Conservation (phyloP, 805 yeast species). For the Ogataea methanolica region DNA sequence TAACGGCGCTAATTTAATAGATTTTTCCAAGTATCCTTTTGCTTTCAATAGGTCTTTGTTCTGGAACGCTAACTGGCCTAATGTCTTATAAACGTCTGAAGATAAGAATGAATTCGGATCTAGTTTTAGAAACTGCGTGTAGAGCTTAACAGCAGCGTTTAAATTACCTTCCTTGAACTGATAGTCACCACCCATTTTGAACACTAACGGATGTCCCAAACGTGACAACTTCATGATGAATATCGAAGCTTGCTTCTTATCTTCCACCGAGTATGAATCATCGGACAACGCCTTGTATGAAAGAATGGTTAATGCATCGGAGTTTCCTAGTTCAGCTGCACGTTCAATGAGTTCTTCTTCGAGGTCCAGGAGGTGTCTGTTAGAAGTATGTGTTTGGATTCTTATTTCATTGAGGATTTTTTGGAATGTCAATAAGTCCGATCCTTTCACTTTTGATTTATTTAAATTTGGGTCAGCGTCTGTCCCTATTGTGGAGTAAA, state of each 20-base stretch:
- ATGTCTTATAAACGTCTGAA: slow-evolving; percentile 65
- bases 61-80: slow-evolving; percentile 60
- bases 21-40: slow-evolving; percentile 52
- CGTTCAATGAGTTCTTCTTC: slow-evolving; percentile 74
- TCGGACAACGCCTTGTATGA: slow-evolving; percentile 58
- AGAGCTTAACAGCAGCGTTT: slow-evolving; percentile 56
- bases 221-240: slow-evolving; percentile 56
- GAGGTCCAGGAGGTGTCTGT: slow-evolving; percentile 50
- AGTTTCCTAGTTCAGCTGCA: slow-evolving; percentile 80
- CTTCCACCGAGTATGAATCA: slow-evolving; percentile 38
- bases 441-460: slow-evolving; percentile 36
- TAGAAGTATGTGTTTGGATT: slow-evolving; percentile 52
- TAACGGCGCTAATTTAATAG: slow-evolving; percentile 56
- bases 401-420: slow-evolving; percentile 60
- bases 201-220: slow-evolving; percentile 64
- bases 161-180: slow-evolving; percentile 46
- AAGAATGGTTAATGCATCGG: slow-evolving; percentile 72
- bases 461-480: slow-evolving; percentile 16
- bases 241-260: slow-evolving; percentile 55
- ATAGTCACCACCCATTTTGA: slow-evolving; percentile 76
- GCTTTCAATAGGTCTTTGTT: slow-evolving; percentile 48
- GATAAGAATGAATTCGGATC: slow-evolving; percentile 57
- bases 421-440: slow-evolving; percentile 66
- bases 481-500: slow-evolving; percentile 46
- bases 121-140: slow-evolving; percentile 50